Base-by-base conservation (phyloP, 1,139 yeast genomes). In the Zygosaccharomyces sapae region DNA sequence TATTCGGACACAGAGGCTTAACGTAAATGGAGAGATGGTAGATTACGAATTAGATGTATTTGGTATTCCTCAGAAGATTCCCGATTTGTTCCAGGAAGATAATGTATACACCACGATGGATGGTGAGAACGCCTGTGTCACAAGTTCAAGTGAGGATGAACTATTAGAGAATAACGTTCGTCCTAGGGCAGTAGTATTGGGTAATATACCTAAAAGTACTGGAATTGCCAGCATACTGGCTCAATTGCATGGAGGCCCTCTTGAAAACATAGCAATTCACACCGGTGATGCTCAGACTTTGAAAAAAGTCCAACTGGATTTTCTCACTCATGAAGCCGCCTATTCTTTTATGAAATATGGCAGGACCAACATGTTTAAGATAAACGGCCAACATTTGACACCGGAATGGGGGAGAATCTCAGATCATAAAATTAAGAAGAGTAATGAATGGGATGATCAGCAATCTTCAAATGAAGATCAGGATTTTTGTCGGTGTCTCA, bases 201-300 rank as follows among this genome's bases (percentile, higher is more conserved):
- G 63, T 5, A 67, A 69, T 34, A 63, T 77, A 13, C 75, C 77
- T 0, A 53, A 55, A 0, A 57, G 62, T 25, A 69, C 73, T 4
- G 81, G 86, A 5, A 55, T 81, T 4, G 72, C 70, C 25, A 70
- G 79, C 31, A 64, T 85, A 9, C 56, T 86, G 13, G 65, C 80
- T 1, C 86, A 81, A 53, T 71, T 85, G 0, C 70, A 75, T 56
- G 95, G 95, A 0, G 96, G 96, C 0, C 88, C 92, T 0, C 66
- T 86, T 40, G 89, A 84, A 55, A 74, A 73, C 51, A 61, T 83
- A 2, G 68, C 64, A 3, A 47, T 63, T 33, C 50, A 54, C 9
- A 48, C 51, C 3, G 47, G 52, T 44, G 54, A 41, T 36, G 42
- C 36, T 4, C 38, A 42, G 8, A 12, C 43, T 4, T 36, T 47